A percentile compares a stretch with the other conserved stretches of the same genome.
Evolutionary conservation across 257 asterid genomes (phyloP).

Genomic region (Penstemon eatonii): DNA sequence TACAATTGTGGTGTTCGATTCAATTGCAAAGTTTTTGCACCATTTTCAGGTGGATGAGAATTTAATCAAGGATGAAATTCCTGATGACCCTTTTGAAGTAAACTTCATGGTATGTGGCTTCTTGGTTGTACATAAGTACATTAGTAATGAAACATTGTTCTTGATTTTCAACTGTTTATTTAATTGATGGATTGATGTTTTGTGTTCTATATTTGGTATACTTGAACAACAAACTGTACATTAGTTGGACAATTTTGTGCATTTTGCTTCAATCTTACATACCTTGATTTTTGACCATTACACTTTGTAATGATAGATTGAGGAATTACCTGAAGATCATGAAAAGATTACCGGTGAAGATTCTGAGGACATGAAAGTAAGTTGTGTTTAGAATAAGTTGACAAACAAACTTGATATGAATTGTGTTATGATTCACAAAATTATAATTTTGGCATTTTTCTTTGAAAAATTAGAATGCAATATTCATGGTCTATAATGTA

Average conservation of each 20-base stretch:
- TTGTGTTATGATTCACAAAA: not conserved
- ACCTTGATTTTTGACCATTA: conserved; percentile 17
- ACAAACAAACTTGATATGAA: not conserved
- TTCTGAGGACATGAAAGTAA: conserved; percentile 54
- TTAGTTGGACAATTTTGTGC: not conserved
- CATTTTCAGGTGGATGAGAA: conserved; percentile 48
- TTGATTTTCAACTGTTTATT: not conserved
- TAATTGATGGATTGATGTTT: not conserved
- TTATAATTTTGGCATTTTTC: not conserved
- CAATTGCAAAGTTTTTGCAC: conserved; percentile 1
- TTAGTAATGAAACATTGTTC: not conserved
- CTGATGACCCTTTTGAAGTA: conserved; percentile 51
- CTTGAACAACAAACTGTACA: not conserved
- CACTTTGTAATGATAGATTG: conserved; percentile 47
- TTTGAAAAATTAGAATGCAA: not conserved
- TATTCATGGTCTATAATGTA: not conserved
- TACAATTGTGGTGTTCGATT: conserved; percentile 12
- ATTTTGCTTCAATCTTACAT: not conserved
- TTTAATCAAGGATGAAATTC: conserved; percentile 35
- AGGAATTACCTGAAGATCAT: conserved; percentile 51
- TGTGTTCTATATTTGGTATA: not conserved
- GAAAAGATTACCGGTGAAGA: conserved; percentile 41
- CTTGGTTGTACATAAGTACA: conserved; percentile 4
- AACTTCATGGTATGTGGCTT: conserved; percentile 55
- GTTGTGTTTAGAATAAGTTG: not conserved